Base-by-base conservation (phyloP, 2,329 filamentous ascomycete genomes). In the Aspergillus puulaauensis region DNA sequence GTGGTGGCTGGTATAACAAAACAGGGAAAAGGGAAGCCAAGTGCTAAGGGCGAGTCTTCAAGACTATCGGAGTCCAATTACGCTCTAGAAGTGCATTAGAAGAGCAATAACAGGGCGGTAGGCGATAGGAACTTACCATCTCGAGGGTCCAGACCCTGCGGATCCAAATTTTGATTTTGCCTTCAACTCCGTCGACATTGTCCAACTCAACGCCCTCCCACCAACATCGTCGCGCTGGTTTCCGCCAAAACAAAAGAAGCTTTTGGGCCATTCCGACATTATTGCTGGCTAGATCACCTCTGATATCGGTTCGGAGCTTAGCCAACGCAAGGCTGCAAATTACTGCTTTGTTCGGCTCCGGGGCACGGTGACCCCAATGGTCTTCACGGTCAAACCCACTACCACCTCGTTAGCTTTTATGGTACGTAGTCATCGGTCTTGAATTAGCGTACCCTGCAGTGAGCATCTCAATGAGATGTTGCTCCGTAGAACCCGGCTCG, bases 381-480 rank as follows among this genome's bases (percentile, higher is more conserved):
- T 99, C 95, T 63, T 97, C 90, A 69, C 96, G 91, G 73, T 98
- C 93, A 79, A 99, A 99, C 39, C 95, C 95, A 66, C 95, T 98
- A 66, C 9, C 47, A 55, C 21, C 27, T 33, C 3, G 65, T 65
- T 66, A 67, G 62, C 35, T 39, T 27, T 11, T 19, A 31, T 8
- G 8, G 27, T 23, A 48, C 53, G 14, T 21, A 17, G 19, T 43
- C n/a, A 6, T 12, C 21, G 7, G 19, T 24, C 6, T 9, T 41
- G 6, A 15, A 31, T n/a, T 1, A 31, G 80, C 89, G 78, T 82
- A 98, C 93, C 93, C 95, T 71, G 95, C 95, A 54, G 95, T 99
- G 76, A 99, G 78, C 95, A 99, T 99, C 80, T 99, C 95, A 69
- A 99, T 99, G 40, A 99, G 82, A 80, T 99, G 95, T 66, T 96